phyloP scores from a whole-genome alignment of 768 basidiomycete species.

The Boletellus sp. region DNA sequence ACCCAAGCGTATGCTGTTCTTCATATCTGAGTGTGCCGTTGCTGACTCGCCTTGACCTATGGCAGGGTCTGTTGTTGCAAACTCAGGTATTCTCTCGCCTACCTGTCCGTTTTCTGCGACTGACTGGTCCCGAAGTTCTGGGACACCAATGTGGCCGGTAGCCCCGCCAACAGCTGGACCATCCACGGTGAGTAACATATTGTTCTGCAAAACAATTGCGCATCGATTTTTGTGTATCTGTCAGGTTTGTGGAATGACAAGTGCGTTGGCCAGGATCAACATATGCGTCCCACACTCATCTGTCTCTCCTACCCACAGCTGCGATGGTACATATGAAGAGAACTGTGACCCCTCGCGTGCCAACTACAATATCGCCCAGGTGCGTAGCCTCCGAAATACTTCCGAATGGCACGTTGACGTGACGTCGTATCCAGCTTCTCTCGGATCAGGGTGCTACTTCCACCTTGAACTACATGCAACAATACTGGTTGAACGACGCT shows the following conservation, averaged over 20 bases:
- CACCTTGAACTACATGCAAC: conserved; percentile 57
- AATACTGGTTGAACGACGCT: conserved; percentile 60
- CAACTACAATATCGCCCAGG: conserved; percentile 41
- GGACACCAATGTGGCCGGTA: conserved; percentile 62
- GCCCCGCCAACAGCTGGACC: conserved; percentile 68
- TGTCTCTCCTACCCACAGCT: conserved; percentile 37
- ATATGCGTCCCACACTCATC: background rate
- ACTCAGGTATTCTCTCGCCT: conserved; percentile 38
- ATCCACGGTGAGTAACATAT: conserved; percentile 55
- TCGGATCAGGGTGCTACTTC: conserved; percentile 52
- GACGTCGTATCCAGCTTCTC: conserved; percentile 43
- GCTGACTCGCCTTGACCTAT: background rate
- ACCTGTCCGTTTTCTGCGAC: background rate
- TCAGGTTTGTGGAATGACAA: conserved; percentile 66
- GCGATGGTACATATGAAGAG: conserved; percentile 42
- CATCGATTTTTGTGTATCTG: conserved; percentile 3
- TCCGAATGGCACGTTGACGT: background rate
- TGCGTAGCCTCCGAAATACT: conserved; percentile 18
- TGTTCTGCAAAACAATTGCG: background rate
- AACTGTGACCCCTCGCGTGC: conserved; percentile 40
- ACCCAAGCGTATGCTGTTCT: conserved; percentile 50
- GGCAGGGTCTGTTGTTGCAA: conserved; percentile 58
- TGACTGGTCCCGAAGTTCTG: conserved; percentile 53
- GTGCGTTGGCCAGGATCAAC: conserved; percentile 30
- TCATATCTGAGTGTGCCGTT: background rate